These are phyloP conservation scores for Metschnikowia similis DNA, from an alignment of 805 yeast species.

Conservation along the genomic window DNA sequence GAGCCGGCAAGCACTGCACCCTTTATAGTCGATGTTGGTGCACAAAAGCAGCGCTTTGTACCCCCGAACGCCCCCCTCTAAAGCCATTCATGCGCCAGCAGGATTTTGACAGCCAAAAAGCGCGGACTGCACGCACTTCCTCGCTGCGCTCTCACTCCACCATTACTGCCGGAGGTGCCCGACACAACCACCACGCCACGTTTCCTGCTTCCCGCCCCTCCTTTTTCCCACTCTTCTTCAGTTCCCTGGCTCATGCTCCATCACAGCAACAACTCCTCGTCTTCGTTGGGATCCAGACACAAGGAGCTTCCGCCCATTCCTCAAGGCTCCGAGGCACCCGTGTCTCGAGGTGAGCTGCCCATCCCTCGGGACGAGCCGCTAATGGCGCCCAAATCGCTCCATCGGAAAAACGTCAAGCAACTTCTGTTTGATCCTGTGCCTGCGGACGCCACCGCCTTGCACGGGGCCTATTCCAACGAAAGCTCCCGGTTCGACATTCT, in stretches of 20 bases:
- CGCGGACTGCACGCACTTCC: not conserved
- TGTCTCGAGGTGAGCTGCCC: conserved; percentile 2
- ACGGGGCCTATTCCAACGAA: conserved; percentile 5
- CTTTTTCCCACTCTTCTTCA: not conserved
- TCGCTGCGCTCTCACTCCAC: not conserved
- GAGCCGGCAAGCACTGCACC: not conserved
- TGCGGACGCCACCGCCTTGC: not conserved
- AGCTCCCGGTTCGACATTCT: conserved; percentile 9
- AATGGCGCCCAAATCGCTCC: conserved; percentile 32
- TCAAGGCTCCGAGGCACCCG: conserved; percentile 1
- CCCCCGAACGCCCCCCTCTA: not conserved
- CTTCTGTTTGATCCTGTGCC: conserved; percentile 17
- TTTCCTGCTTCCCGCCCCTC: not conserved
- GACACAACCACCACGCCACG: not conserved
- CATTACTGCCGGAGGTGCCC: not conserved
- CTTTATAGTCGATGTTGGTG: not conserved
- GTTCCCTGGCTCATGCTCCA: not conserved
- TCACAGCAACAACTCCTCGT: not conserved
- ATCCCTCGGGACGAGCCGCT: conserved; percentile 16
- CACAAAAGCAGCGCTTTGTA: not conserved
- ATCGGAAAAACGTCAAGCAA: conserved; percentile 38
- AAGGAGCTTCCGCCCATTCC: conserved; percentile 41
- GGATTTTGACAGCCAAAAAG: not conserved
- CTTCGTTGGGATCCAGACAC: conserved; percentile 24
- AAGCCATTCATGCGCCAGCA: not conserved